Conservation (phyloP, 2,329 filamentous ascomycete genomes). For the Microcyclosporella mali region DNA sequence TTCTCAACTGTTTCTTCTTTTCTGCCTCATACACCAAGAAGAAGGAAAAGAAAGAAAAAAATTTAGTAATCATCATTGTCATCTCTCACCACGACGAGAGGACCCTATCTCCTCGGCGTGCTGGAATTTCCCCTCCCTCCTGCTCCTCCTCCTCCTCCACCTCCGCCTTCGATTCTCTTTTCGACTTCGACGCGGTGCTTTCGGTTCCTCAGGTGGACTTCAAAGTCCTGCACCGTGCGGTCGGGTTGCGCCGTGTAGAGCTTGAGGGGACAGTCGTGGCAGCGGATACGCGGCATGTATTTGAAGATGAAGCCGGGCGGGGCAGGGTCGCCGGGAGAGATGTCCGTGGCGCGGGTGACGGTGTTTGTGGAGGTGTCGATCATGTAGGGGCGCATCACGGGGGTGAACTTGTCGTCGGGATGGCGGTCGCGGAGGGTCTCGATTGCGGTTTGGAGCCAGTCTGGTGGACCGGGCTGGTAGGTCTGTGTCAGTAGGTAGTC, state of each 20-base stretch:
- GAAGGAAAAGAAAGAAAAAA: too few relatives aligned
- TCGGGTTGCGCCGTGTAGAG: slow-evolving; percentile 86
- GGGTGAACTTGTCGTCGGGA: slow-evolving; percentile 78
- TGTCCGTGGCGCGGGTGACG: slow-evolving; percentile 45
- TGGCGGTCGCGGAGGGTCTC: slow-evolving; percentile 63
- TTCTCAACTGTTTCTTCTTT: background rate
- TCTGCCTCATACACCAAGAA: background rate
- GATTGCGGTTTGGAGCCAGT: slow-evolving; percentile 76
- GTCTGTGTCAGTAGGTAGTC: background rate
- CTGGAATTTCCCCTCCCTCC: background rate
- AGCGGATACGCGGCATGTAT: slow-evolving; percentile 84
- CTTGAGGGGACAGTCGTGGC: slow-evolving; percentile 87
- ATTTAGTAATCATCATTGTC: too few relatives aligned
- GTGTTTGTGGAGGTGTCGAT: slow-evolving; percentile 66
- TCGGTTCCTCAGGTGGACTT: slow-evolving; percentile 83
- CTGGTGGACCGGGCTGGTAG: slow-evolving; percentile 69
- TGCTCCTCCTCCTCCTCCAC: too few relatives aligned
- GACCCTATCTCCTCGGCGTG: background rate
- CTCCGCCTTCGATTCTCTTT: slow-evolving; percentile 12
- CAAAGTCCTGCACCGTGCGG: slow-evolving; percentile 81
- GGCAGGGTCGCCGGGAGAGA: slow-evolving; percentile 43
- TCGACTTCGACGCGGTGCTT: slow-evolving; percentile 47
- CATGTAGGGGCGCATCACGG: slow-evolving; percentile 78
- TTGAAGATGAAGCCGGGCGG: slow-evolving; percentile 66
- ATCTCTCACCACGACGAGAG: too few relatives aligned